Base-by-base conservation (phyloP, 192 early-diverging fungal genomes). In the Coemansia sp. region DNA sequence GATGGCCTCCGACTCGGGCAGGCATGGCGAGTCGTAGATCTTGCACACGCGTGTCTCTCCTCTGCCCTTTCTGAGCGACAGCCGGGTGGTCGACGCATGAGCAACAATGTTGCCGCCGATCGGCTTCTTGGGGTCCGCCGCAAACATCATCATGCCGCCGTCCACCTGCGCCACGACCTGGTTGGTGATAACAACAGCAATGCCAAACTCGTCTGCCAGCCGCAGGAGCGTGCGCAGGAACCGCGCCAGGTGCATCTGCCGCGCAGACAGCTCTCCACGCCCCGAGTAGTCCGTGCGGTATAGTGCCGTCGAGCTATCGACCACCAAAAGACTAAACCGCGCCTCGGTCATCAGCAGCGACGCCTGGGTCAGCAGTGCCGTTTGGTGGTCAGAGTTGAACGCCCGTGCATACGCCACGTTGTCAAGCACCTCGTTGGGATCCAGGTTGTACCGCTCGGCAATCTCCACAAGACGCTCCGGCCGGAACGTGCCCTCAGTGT, bases 101-200 rank as follows among this genome's bases (percentile, higher is more conserved):
- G 96, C 94, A 64, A 97, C 95, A 30, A 98, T 95, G 71, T 98
- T 94, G 51, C 95, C 95, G 40, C 95, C 95, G 51, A 95, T 94
- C 3, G 95, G 95, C 50, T 98, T 98, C 60, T 94, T 95, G 15
- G 87, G 87, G 52, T 94, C 92, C 11, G 87, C 71, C 22, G 83
- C 85, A 78, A 94, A 96, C 85, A 93, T 92, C 18, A 86, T 76
- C 55, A 85, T 83, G 17, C 77, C 83, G 44, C 93, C 93, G 64
- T 99, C 94, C 0, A 97, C 87, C 37, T 82, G 90, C 2, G 94
- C 93, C 5, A 98, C 94, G 2, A 98, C 94, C 73, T 98, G 95
- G 65, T 98, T 98, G 6, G 95, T 97, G 29, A 98, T 91, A 1
- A 98, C 95, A 9, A 95, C 91, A 4, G 96, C 96, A 20, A 95